Base-by-base conservation (phyloP, 2,329 filamentous ascomycete species). In the Curvularia verruculosa region DNA sequence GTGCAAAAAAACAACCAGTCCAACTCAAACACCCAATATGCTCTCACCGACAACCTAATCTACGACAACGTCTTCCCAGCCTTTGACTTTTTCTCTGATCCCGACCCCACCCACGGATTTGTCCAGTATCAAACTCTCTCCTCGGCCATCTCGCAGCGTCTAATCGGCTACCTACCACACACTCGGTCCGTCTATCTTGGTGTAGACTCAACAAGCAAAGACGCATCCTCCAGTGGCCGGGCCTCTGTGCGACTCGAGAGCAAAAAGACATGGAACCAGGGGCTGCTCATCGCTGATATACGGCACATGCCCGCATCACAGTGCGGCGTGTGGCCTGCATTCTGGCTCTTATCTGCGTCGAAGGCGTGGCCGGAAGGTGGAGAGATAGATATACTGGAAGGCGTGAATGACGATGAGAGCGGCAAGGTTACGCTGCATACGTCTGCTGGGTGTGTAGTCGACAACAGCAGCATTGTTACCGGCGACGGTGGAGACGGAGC, bases 351-450 rank as follows among this genome's bases (percentile, higher is more conserved):
- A 23, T 59, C 57, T 1, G 68, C 69, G 5, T 54, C 46, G 1
- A 74, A n/a, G 59, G 67, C 23, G 7, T 76, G 74, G 75, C 75
- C 74, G 0, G 26, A 52, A 1, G 59, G 58, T 12, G 75, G 75
- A 15, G 75, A 77, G 49, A 70, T 77, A 29, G 75, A 77, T 56
- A 67, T 77, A 15, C 45, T 77, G 2, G 75, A 76, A 49, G 75
- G 74, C 31, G 74, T 75, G 0, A 76, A 77, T 52, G 63, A 69
- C 23, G 58, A 67, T 15, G 43, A 45, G 2, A 28, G 18, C 3
- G 76, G 76, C 45, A 52, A 62, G 6, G 65, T 76, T 23, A 73
- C 73, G 1, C 58, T 77, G 12, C 75, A 77, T 43, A 77, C 74
- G 1, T 54, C 47, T 3, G 54, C 47, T 0, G 70, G 67, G 6